Evolutionary conservation across 2,329 filamentous ascomycete genomes (phyloP).

Genomic region (Colletotrichum filicis): DNA sequence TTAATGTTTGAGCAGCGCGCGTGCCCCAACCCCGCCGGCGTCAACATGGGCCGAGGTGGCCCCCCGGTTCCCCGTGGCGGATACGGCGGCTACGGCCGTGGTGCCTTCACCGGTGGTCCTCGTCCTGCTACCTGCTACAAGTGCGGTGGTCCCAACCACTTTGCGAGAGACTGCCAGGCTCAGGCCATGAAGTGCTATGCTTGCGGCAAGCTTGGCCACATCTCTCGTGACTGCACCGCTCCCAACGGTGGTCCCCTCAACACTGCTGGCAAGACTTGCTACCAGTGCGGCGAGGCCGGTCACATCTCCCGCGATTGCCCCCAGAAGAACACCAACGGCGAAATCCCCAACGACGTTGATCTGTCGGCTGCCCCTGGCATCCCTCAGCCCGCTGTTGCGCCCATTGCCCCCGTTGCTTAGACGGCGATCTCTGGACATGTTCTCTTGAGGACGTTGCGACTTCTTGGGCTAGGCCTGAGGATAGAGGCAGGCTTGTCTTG

Average conservation of each 20-base stretch:
- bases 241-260: conserved; percentile 96
- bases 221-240: conserved; percentile 92
- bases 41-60: conserved; percentile 72
- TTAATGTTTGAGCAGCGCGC: conserved; percentile 67
- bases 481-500: background rate
- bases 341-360: conserved; percentile 58
- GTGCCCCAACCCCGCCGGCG: conserved; percentile 80
- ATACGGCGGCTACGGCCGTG: conserved; percentile 75
- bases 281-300: conserved; percentile 94
- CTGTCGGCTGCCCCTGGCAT: conserved; percentile 53
- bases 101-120: conserved; percentile 78
- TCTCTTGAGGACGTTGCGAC: background rate
- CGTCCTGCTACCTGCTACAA: conserved; percentile 79
- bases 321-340: conserved; percentile 69
- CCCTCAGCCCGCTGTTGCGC: conserved; percentile 47
- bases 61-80: conserved; percentile 77
- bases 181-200: conserved; percentile 99
- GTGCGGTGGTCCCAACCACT: conserved; percentile 93
- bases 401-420: conserved; percentile 55
- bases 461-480: conserved; percentile 1
- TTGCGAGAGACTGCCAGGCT: conserved; percentile 97
- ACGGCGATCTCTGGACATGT: background rate
- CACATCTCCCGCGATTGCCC: conserved; percentile 97
- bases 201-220: conserved; percentile 92
- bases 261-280: conserved; percentile 98